Base-by-base conservation (phyloP, 73 alveolate genomes). In the Tetrahymena thermophila region DNA sequence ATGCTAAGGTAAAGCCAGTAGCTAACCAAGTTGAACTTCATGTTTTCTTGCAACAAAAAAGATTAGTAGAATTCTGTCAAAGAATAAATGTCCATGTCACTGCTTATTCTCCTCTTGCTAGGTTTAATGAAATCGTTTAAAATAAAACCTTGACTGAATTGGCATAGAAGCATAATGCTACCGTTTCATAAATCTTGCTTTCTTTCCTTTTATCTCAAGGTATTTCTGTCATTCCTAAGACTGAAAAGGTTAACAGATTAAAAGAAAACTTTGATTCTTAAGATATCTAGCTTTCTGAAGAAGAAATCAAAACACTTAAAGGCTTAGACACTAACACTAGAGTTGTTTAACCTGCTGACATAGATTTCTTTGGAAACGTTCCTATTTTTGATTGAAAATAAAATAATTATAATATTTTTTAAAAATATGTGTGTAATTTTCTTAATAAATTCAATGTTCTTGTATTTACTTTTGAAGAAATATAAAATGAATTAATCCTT, bases 1-100 rank as follows among this genome's bases (percentile, higher is more conserved):
- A 94, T 83, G 97, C 98, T 43, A 94, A 95, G 94, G 95, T 97
- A 16, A 96, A 94, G 96, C 99, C 99, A 0, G 98, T 56, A 35
- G 93, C 95, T 40, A 97, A 97, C 85, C 98, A 98, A 96, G 95
- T 98, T 93, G 99, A 98, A 94, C 55, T 93, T 31, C 98, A 98
- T 96, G 97, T 98, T 9, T 94, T 95, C 96, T 56, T 43, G 40
- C 95, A 93, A 34, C 96, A 96, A 89, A 56, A 97, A 38, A 97
- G 95, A 57, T 71, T 96, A 56, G 96, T 96, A 31, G 97, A 96
- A 1, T 96, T 94, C 93, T 85, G 94, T 42, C 34, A 38, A 10
- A 95, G 96, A 94, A 37, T 94, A 57, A 96, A 96, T 43, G 94
- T 97, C 85, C 85, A 93, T 85, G 96, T 95, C 35, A 96, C 96